Evolutionary conservation across 2,329 filamentous ascomycete species (phyloP), one percentile per base, ranked within the genome.

Genomic region (Emergomyces africanus): DNA sequence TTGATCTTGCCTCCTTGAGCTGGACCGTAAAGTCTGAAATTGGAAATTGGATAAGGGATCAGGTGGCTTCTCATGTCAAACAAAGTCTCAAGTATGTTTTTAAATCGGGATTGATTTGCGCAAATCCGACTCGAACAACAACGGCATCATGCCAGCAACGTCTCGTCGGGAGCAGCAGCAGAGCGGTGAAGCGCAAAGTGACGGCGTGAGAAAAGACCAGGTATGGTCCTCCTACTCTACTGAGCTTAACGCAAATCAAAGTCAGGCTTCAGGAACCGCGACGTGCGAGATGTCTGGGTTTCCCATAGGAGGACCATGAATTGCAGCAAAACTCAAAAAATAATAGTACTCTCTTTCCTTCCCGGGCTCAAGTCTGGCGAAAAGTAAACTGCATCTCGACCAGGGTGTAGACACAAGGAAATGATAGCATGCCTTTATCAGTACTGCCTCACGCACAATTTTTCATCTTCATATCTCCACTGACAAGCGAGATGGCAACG

Each of bases 1-100:
- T 69, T 5, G 63, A 69, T 20, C 64, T 71, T 30, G 37, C 59
- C 15, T 63, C 69, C 48, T 59, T 77, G 30, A 77, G 71, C n/a
- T 77, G 79, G 68, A 74, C 78, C 5, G 73, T 77, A 20, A 81
- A 78, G 66, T 78, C 77, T 3, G 78, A 80, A 60, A 70, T 82
- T 53, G 76, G 77, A 2, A 72, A 77, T 37, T 82, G 79, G 79
- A 67, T 82, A 44, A 74, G 79, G 55, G 72, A 75, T 49, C 73
- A 73, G 46, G 71, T 81, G n/a, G 68, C 68, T 59, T 70, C 66
- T 56, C 68, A 72, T 63, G 66, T 62, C 35, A 64, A 67, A 54
- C 46, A 59, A 20, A 30, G 49, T 42, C 42, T 61, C 53, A 49
- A 30, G 39, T 61, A 58, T 60, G 58, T 62, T 20, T 14, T 14